Evolutionary conservation across 2,329 filamentous ascomycete genomes (phyloP).

Genomic region (Diplodia intermedia): DNA sequence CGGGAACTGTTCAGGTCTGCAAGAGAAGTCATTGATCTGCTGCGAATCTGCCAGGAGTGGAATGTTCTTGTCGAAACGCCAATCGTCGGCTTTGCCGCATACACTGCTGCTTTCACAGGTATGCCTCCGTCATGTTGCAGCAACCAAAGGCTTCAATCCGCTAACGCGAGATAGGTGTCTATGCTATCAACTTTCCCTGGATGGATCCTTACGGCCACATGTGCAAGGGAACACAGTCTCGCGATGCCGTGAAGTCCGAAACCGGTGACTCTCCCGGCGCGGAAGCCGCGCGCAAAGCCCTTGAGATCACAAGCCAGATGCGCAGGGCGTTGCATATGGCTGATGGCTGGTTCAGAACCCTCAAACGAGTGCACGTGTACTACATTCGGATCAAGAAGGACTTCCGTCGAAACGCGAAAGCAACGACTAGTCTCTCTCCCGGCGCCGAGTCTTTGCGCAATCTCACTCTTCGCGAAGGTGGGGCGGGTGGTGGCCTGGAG

Average conservation of each 20-base stretch:
- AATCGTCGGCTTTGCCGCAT: constrained; percentile 70
- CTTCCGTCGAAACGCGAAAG: constrained; percentile 48
- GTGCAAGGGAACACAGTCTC: constrained; percentile 38
- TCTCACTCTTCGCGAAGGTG: constrained; percentile 49
- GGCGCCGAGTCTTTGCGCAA: constrained; percentile 43
- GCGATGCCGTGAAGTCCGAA: constrained; percentile 34
- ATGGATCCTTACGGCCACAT: constrained; percentile 69
- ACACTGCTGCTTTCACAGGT: constrained; percentile 69
- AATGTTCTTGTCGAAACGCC: constrained; percentile 71
- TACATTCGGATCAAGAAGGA: constrained; percentile 61
- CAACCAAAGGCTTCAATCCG: neutral
- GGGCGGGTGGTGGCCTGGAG: constrained; percentile 50
- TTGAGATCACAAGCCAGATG: constrained; percentile 61
- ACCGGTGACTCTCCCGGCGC: constrained; percentile 38
- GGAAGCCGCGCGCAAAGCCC: constrained; percentile 57
- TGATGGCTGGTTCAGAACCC: constrained; percentile 61
- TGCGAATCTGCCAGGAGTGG: constrained; percentile 66
- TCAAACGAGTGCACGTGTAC: constrained; percentile 62
- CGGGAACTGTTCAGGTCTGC: constrained; percentile 68
- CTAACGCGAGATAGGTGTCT: constrained; percentile 57
- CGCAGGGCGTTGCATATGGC: constrained; percentile 63
- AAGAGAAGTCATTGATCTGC: constrained; percentile 68
- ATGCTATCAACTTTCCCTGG: constrained; percentile 70
- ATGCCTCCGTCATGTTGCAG: constrained; percentile 33
- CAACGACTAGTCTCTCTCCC: constrained; percentile 40